Percentiles rank a stretch among this genome's conserved stretches.
Evolutionary conservation across 441 rosid species (phyloP).

Genomic region (Brassica hybrid): DNA sequence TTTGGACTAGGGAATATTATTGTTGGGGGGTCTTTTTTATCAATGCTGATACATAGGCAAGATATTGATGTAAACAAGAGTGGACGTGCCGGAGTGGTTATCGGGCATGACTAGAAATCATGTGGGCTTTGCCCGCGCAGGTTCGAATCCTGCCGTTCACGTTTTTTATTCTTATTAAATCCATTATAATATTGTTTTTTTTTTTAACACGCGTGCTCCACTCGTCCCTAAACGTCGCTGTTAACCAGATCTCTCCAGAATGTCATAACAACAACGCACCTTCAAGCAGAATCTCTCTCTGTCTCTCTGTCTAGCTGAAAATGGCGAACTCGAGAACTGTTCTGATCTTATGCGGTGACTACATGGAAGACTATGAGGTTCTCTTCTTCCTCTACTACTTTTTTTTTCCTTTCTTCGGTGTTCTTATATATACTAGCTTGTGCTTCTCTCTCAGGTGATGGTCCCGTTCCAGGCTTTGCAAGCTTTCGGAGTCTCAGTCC

Average conservation of each 20-base stretch:
- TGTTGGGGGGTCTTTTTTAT: too few relatives aligned
- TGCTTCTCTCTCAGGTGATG: constrained; percentile 61
- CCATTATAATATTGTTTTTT: neutral
- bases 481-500: constrained; percentile 75
- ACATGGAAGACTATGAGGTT: constrained; percentile 89
- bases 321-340: constrained; percentile 61
- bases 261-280: too few relatives aligned
- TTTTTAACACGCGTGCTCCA: too few relatives aligned
- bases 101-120: constrained; percentile 77
- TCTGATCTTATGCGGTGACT: constrained; percentile 87
- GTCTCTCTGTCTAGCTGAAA: neutral
- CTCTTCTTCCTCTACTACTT: neutral
- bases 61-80: constrained; percentile 11
- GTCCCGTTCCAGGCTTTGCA: constrained; percentile 88
- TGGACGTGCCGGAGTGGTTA: constrained; percentile 78
- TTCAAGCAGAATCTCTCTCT: constrained; percentile 7
- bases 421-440: neutral
- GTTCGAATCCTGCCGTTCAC: constrained; percentile 42
- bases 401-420: neutral
- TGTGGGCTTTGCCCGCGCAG: constrained; percentile 42
- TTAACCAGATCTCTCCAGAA: neutral
- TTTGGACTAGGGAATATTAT: too few relatives aligned
- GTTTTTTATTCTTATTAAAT: neutral
- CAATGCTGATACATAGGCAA: too few relatives aligned
- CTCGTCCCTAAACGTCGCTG: constrained; percentile 34